These are phyloP conservation scores for Pseudogymnoascus sp. DNA, from an alignment of 2,329 filamentous ascomycete species.

Conservation along the genomic window DNA sequence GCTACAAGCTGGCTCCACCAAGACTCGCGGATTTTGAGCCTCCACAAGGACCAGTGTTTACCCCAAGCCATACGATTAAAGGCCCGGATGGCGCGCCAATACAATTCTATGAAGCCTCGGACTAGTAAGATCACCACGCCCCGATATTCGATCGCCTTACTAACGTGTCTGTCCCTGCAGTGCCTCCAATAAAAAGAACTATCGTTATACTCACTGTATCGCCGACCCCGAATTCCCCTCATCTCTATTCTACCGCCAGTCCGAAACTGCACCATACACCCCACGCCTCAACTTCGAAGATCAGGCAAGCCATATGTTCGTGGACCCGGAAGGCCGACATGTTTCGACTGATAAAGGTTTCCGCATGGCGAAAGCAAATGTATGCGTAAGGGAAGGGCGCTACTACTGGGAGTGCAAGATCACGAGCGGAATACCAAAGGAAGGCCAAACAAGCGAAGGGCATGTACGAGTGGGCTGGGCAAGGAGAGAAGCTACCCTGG, in stretches of 20 bases:
- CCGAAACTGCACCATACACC: slow-evolving; percentile 75
- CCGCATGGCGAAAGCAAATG: slow-evolving; percentile 82
- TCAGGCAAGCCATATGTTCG: slow-evolving; percentile 74
- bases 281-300: slow-evolving; percentile 91
- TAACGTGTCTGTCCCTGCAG: slow-evolving; percentile 27
- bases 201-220: slow-evolving; percentile 84
- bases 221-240: slow-evolving; percentile 82
- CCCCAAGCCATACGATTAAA: slow-evolving; percentile 46
- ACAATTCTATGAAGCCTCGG: slow-evolving; percentile 55
- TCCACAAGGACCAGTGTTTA: slow-evolving; percentile 49
- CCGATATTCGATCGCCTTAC: not conserved
- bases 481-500: slow-evolving; percentile 69
- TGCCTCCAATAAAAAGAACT: slow-evolving; percentile 62
- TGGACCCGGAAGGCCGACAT: slow-evolving; percentile 65
- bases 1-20: slow-evolving; percentile 58
- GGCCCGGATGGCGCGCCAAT: slow-evolving; percentile 43
- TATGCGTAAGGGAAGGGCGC: slow-evolving; percentile 79
- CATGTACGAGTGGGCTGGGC: slow-evolving; percentile 84
- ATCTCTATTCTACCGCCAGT: slow-evolving; percentile 80
- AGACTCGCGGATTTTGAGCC: slow-evolving; percentile 55
- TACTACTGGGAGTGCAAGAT: slow-evolving; percentile 95
- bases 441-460: slow-evolving; percentile 29
- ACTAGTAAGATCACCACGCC: slow-evolving; percentile 45
- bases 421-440: slow-evolving; percentile 60
- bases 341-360: slow-evolving; percentile 90